Base-by-base conservation (phyloP, 768 basidiomycete species). In the Suillus occidentalis region DNA sequence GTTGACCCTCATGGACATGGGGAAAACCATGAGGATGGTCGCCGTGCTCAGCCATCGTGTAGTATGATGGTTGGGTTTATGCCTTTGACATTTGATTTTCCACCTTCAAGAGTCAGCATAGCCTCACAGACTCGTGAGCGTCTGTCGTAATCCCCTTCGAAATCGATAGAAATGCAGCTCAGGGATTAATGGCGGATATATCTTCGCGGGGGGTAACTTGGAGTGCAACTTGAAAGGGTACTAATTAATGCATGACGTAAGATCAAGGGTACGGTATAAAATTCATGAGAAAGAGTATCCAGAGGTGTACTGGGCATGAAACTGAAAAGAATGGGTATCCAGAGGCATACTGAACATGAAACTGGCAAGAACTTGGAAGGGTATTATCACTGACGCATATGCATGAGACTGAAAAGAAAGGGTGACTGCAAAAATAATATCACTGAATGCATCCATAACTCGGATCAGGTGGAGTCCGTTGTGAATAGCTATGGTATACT, bases 41-140 rank as follows among this genome's bases (percentile, higher is more conserved):
- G 22, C 12, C 40, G 25, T 65, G 40, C 13, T 62, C 28, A 40
- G 62, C 18, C 62, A 63, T 63, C 18, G 57, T 28, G 25, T 53
- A 53, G 28, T 28, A 28, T 28, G 18, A 28, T 28, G 18, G 8
- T 28, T 18, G 2, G 18, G 9, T 53, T 34, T 20, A 12, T 6
- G 53, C 20, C 13, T 34, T 18, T 2, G 25, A 28, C 16, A 50
- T 25, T 16, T 52, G 9, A 5, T 16, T 4, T 28, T 16, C 49
- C 25, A 28, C 50, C 25, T 8, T 28, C 8, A 8, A 8, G 31
- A 31, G 31, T 31, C 31, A 31, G 31, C 31, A 31, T 31, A 31
- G 31, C 31, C 31, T 31, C 31, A 28, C 28, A 28, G 28, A 28
- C 28, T 28, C 16, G 28, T 8, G 28, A 28, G 28, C 28, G 28